phyloP scores from a whole-genome alignment of 2,329 filamentous ascomycete species.

The Paraphaeosphaeria sporulosa region DNA sequence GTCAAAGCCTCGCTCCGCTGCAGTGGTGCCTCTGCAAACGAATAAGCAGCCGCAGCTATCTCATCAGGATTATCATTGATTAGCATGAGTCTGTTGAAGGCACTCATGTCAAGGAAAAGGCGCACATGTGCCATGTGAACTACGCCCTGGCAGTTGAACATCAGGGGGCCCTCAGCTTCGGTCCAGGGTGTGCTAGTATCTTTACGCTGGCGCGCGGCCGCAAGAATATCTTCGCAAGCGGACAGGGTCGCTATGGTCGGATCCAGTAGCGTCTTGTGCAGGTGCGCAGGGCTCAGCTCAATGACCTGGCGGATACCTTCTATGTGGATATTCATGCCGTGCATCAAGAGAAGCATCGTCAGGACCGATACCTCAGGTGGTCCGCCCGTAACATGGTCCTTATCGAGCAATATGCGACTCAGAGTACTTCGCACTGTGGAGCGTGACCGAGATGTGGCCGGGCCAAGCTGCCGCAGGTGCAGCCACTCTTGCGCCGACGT shows the following conservation, averaged over 20 bases:
- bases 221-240: constrained; percentile 31
- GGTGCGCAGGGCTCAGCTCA: constrained; percentile 20
- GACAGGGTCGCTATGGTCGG: constrained; percentile 36
- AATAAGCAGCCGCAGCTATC: constrained; percentile 27
- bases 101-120: constrained; percentile 35
- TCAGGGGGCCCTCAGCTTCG: constrained; percentile 37
- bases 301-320: constrained; percentile 44
- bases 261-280: constrained; percentile 22
- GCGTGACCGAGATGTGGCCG: constrained; percentile 6
- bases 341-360: constrained; percentile 43
- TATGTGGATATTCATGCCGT: constrained; percentile 48
- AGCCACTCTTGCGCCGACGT: constrained; percentile 35
- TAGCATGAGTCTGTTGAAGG: constrained; percentile 40
- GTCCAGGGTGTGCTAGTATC: constrained; percentile 23
- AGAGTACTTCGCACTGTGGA: constrained; percentile 32
- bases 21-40: constrained; percentile 34
- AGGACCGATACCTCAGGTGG: constrained; percentile 32
- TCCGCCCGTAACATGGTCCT: constrained; percentile 21
- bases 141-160: constrained; percentile 46
- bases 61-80: constrained; percentile 36
- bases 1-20: constrained; percentile 34
- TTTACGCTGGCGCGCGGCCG: constrained; percentile 10
- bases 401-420: constrained; percentile 33
- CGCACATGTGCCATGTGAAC: constrained; percentile 44
- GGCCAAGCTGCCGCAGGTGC: constrained; percentile 15